phyloP scores from a whole-genome alignment of 2,329 filamentous ascomycete species.

The Neobulgaria alba region DNA sequence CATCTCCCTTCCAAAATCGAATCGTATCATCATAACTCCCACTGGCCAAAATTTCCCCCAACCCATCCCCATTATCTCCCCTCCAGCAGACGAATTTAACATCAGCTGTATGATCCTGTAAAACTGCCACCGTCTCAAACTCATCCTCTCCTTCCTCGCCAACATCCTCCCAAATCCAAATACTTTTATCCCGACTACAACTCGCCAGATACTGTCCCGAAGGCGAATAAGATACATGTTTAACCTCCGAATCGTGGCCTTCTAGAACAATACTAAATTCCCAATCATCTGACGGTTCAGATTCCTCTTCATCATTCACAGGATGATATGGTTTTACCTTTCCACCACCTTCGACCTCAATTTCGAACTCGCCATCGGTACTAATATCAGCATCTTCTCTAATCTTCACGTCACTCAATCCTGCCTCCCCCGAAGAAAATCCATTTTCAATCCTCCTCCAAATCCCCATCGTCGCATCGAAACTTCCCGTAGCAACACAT shows the following conservation, averaged over 20 bases:
- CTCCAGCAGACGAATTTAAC: constrained; percentile 95
- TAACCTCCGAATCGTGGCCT: constrained; percentile 91
- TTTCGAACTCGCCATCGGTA: constrained; percentile 32
- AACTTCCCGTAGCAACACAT: constrained; percentile 84
- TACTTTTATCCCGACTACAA: constrained; percentile 83
- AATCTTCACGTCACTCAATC: too few species aligned
- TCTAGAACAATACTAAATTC: constrained; percentile 87
- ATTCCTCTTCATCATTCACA: constrained; percentile 31
- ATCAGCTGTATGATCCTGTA: constrained; percentile 91
- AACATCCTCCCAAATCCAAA: constrained; percentile 98
- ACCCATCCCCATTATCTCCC: constrained; percentile 52
- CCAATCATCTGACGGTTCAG: constrained; percentile 62
- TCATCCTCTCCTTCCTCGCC: constrained; percentile 75
- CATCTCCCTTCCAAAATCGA: constrained; percentile 74
- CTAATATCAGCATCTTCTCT: constrained; percentile 25
- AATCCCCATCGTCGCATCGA: constrained; percentile 83
- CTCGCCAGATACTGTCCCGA: constrained; percentile 76
- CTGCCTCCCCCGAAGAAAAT: constrained; percentile 22
- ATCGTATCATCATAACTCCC: constrained; percentile 94
- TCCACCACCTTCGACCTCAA: constrained; percentile 32
- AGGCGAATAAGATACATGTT: constrained; percentile 66
- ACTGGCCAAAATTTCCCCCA: constrained; percentile 70
- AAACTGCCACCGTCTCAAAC: constrained; percentile 90
- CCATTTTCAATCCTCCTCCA: constrained; percentile 54
- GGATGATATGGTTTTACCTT: constrained; percentile 12